These are phyloP conservation scores for Dactylellina leptospora DNA, from an alignment of 2,329 filamentous ascomycete genomes.

Conservation along the genomic window DNA sequence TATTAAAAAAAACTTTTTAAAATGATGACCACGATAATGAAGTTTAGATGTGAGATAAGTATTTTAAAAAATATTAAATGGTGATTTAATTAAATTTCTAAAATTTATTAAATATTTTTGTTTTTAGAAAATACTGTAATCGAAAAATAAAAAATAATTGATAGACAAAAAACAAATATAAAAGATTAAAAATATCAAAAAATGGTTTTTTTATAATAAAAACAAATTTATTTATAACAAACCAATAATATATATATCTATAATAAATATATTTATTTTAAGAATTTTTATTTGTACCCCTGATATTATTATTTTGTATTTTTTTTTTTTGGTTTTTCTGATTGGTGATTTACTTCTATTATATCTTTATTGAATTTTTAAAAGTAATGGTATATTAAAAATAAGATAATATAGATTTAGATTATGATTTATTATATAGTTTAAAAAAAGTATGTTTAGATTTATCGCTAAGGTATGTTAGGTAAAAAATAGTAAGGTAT, in stretches of 20 bases:
- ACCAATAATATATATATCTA: not conserved
- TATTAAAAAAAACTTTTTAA: not conserved
- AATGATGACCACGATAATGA: too few species aligned
- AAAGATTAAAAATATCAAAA: not conserved
- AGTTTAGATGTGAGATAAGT: not conserved
- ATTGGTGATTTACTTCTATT: too few species aligned
- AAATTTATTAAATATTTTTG: not conserved
- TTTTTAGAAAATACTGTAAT: not conserved
- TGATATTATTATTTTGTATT: too few species aligned
- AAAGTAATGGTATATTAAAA: not conserved
- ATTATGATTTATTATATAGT: conserved; percentile 16
- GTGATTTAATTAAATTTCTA: not conserved
- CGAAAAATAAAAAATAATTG: not conserved
- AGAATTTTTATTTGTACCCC: too few species aligned
- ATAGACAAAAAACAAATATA: not conserved
- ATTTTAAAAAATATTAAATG: not conserved
- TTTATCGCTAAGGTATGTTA: conserved; percentile 14
- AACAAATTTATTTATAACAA: not conserved
- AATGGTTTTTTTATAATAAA: not conserved
- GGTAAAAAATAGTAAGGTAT: conserved; percentile 13
- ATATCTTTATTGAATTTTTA: too few species aligned
- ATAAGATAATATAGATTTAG: not conserved
- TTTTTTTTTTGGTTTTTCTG: too few species aligned
- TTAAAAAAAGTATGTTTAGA: conserved; percentile 17
- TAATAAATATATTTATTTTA: not conserved